Conservation (phyloP, 108 stramenopile genomes). For the Pseudonitzschia delicatissima region DNA sequence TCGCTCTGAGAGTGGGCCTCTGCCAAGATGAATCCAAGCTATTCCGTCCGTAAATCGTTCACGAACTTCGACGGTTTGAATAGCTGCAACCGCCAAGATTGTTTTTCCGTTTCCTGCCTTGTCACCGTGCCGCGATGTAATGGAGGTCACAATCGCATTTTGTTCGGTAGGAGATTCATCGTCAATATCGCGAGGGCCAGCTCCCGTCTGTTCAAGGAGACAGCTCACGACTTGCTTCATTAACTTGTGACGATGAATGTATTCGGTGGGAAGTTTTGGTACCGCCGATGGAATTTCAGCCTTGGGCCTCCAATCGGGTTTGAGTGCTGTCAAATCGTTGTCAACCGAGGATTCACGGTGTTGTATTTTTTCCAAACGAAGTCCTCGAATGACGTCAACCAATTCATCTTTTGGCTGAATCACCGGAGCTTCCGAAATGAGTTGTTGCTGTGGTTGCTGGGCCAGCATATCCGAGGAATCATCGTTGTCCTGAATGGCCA, state of each 20-base stretch:
- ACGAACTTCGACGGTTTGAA: constrained; percentile 83
- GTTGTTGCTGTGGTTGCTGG: constrained; percentile 22
- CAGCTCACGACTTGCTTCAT: constrained; percentile 91
- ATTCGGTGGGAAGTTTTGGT: constrained; percentile 80
- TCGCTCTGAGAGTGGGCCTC: constrained; percentile 65
- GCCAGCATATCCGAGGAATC: neutral
- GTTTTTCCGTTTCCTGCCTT: constrained; percentile 90
- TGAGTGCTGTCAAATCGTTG: constrained; percentile 52
- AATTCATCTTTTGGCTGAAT: constrained; percentile 79
- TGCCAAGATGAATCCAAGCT: constrained; percentile 81
- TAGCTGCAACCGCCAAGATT: constrained; percentile 81
- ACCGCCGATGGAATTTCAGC: constrained; percentile 83
- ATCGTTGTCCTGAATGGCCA: constrained; percentile 12
- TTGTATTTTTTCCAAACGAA: constrained; percentile 72
- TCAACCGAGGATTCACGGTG: constrained; percentile 53
- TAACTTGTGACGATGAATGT: constrained; percentile 82
- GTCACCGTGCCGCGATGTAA: constrained; percentile 84
- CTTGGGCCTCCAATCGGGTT: constrained; percentile 80
- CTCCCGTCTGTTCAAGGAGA: constrained; percentile 57
- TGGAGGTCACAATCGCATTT: constrained; percentile 70
- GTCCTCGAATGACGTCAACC: constrained; percentile 77
- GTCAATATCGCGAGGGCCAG: constrained; percentile 56
- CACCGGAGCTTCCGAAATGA: constrained; percentile 4
- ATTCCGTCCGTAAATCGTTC: constrained; percentile 89
- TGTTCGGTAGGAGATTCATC: constrained; percentile 39